phyloP scores from a whole-genome alignment of 2,329 filamentous ascomycete species.

The Epichloe scottii region DNA sequence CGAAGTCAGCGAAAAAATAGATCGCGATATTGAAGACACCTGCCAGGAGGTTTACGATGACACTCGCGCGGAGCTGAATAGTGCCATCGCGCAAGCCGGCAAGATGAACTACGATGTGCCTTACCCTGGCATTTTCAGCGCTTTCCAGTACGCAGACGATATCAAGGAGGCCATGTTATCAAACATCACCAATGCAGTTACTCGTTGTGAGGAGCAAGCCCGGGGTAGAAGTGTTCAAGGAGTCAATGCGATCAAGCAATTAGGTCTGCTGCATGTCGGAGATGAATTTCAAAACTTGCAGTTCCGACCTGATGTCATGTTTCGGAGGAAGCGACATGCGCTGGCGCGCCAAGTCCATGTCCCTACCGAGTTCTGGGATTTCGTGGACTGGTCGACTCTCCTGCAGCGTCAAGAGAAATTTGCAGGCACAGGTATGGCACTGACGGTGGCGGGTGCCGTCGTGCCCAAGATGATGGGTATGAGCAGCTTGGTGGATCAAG shows the following conservation, averaged over 20 bases:
- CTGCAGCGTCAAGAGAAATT: constrained; percentile 90
- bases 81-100: constrained; percentile 65
- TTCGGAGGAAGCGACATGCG: constrained; percentile 68
- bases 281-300: constrained; percentile 75
- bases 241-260: constrained; percentile 76
- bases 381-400: constrained; percentile 75
- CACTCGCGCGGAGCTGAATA: constrained; percentile 61
- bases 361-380: constrained; percentile 80
- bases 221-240: constrained; percentile 63
- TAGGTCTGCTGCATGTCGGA: constrained; percentile 79
- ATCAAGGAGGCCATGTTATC: constrained; percentile 85
- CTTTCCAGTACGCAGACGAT: constrained; percentile 87
- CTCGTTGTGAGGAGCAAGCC: constrained; percentile 74
- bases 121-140: constrained; percentile 75
- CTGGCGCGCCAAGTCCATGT: constrained; percentile 78
- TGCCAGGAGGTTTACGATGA: constrained; percentile 78
- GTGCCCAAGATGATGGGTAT: constrained; percentile 72
- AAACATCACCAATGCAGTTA: constrained; percentile 69
- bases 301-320: constrained; percentile 91
- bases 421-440: constrained; percentile 84
- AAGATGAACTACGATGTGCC: constrained; percentile 67
- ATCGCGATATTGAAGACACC: constrained; percentile 70
- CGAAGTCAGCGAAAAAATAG: constrained; percentile 71
- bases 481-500: constrained; percentile 80
- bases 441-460: constrained; percentile 80